Evolutionary conservation across 2,329 filamentous ascomycete species (phyloP).

Genomic region (Fusarium virguliforme): DNA sequence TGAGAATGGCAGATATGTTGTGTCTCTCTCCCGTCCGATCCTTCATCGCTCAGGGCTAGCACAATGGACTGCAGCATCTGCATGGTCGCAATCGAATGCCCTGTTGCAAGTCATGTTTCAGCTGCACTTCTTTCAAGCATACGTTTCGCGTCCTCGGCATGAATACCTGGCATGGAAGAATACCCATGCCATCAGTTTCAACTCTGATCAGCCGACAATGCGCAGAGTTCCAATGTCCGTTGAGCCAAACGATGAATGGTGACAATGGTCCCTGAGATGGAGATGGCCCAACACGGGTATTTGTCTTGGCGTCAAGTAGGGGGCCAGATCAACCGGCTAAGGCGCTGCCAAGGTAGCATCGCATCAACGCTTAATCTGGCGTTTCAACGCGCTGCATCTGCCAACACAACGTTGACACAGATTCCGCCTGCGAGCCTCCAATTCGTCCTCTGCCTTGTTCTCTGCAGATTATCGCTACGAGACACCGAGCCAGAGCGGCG

Average conservation of each 20-base stretch:
- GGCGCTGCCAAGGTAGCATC: constrained; percentile 49
- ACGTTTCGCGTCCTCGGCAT: constrained; percentile 1
- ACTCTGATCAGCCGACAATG: constrained; percentile 9
- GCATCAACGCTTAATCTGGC: constrained; percentile 49
- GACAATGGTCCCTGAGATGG: constrained; percentile 20
- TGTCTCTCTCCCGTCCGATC: background rate
- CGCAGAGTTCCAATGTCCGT: constrained; percentile 5
- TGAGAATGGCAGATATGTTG: background rate
- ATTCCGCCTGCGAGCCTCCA: constrained; percentile 2
- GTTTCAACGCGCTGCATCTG: constrained; percentile 40
- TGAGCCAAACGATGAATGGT: constrained; percentile 7
- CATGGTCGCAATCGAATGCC: background rate
- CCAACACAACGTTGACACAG: constrained; percentile 22
- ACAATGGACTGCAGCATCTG: background rate
- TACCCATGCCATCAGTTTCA: background rate
- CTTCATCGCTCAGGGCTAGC: background rate
- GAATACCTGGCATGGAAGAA: constrained; percentile 1
- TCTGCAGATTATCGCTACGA: background rate
- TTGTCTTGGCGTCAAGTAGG: constrained; percentile 36
- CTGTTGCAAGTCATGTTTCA: constrained; percentile 10
- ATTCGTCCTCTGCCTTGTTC: background rate
- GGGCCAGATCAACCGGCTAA: constrained; percentile 38
- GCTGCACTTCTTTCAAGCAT: background rate
- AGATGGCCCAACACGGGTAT: constrained; percentile 21
- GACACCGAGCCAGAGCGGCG: background rate